Evolutionary conservation across 2,329 filamentous ascomycete genomes (phyloP).

Genomic region (Pseudopithomyces chartarum): DNA sequence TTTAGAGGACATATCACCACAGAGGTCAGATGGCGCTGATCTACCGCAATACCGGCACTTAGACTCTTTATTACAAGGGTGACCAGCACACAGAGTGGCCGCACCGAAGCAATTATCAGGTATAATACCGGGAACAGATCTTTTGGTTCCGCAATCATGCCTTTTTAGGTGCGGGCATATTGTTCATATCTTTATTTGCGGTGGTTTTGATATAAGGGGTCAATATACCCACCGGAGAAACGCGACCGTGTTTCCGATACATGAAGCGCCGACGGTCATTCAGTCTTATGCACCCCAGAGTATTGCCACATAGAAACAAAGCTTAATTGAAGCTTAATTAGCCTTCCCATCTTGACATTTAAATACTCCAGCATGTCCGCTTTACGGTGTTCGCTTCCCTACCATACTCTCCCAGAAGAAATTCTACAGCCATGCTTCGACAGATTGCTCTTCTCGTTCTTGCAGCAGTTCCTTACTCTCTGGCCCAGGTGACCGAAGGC

Average conservation of each 20-base stretch:
- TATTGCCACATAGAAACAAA: not conserved
- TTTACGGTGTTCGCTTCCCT: conserved; percentile 14
- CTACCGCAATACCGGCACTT: too few species aligned
- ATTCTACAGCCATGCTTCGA: conserved; percentile 47
- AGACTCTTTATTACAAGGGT: too few species aligned
- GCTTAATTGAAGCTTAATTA: conserved; percentile 7
- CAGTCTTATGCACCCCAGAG: not conserved
- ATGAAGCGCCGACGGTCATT: not conserved
- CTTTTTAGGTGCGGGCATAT: not conserved
- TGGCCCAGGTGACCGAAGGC: conserved; percentile 60
- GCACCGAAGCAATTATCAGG: not conserved
- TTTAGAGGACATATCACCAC: too few species aligned
- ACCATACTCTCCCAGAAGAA: not conserved
- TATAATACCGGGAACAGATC: not conserved
- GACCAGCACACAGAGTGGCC: not conserved
- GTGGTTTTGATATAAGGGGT: not conserved
- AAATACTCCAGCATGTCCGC: conserved; percentile 12
- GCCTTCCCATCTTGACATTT: not conserved
- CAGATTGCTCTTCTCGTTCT: conserved; percentile 53
- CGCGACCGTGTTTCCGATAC: conserved; percentile 9
- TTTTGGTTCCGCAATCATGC: not conserved
- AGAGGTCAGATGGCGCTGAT: too few species aligned
- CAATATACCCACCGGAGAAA: conserved; percentile 7
- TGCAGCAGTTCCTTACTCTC: conserved; percentile 51
- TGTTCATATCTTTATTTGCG: not conserved